Evolutionary conservation across 345 rosid genomes (phyloP), one percentile per base, ranked within the genome.

Genomic region (Corchorus capsularis): DNA sequence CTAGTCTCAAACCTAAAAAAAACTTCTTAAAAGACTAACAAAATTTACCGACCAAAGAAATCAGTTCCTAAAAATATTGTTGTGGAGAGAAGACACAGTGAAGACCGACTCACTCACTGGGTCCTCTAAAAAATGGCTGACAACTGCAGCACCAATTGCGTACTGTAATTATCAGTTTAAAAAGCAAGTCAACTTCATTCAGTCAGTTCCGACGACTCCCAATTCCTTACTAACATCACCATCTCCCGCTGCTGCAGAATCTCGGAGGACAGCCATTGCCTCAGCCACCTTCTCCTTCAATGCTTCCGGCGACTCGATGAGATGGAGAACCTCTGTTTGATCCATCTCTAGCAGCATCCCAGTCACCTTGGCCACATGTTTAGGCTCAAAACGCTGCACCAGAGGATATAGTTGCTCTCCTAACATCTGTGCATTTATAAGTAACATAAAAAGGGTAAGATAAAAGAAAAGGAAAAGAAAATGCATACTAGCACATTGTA

Each of bases 321-420:
- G 93, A 83, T 86, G 90, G 4, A 89, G 78, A 16, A 91, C 89
- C 87, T 94, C 98, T 0, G 89, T 83, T 47, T 77, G 91, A 53
- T 92, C 94, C 90, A 94, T 92, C 85, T 92, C 97, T 75, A 94
- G 79, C 75, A 94, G 64, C 91, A 91, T 86, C 14, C 96, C 98
- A 0, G 97, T 90, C 20, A 94, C 93, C 85, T 92, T 91, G 0
- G 85, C 85, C 6, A 68, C 85, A 50, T 89, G 83, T n/a, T 75
- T 83, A 15, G 89, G 90, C 79, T 88, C 93, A 1, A 89, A 83
- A 70, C 78, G 75, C 75, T 85, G 76, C 79, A 94, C 96, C 6
- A 87, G 85, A 27, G 92, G 97, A 83, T 70, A 92, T 32, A 92
- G 91, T 45, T 86, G 89, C 49, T 89, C 92, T n/a, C 94, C 98